Base-by-base conservation (phyloP, 2,329 filamentous ascomycete species). In the Penicillium nordicum region DNA sequence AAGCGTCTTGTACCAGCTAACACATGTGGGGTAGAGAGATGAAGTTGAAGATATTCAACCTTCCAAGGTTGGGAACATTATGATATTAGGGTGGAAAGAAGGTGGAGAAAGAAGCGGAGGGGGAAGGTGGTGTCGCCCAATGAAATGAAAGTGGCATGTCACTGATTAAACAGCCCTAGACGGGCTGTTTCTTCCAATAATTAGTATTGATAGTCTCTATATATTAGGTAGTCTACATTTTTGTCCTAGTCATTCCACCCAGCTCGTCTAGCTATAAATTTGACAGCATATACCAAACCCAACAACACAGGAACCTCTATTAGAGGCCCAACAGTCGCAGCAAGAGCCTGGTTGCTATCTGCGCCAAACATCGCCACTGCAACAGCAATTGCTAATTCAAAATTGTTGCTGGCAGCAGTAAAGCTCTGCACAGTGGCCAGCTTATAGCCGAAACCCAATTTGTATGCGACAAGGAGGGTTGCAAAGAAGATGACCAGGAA, bases 331-430 rank as follows among this genome's bases (percentile, higher is more conserved):
- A 96, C 90, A 0, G 91, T 95, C 8, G 88, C 81, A 0, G 92
- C 90, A 43, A 96, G 77, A 0, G 91, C 91, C 73, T 96, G 86
- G 48, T 92, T 85, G 65, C 89, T 93, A 40, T 88, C 77, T 0
- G 87, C 81, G 0, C 91, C 92, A 74, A 88, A 96, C 0, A 88
- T 88, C 0, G 91, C 88, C 3, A 96, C 86, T 0, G 89, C 89
- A 0, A 96, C 91, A 0, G 91, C 91, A 74, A 96, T 96, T 0
- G 92, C 90, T 25, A 96, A 77, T 76, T 96, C 92, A 67, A 96
- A 96, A 70, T 96, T 96, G 69, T 96, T 96, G 71, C 91, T 96
- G 1, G 90, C 89, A 0, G 90, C 92, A 0, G 90, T 95, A 66
- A 96, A 94, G 68, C 89, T 92, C 74, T 95, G 90, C 2, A 90